Percentiles rank a stretch among this genome's conserved stretches.
These are phyloP conservation scores for Pleurotus tuoliensis DNA, from an alignment of 768 basidiomycete species.

Conservation along the genomic window DNA sequence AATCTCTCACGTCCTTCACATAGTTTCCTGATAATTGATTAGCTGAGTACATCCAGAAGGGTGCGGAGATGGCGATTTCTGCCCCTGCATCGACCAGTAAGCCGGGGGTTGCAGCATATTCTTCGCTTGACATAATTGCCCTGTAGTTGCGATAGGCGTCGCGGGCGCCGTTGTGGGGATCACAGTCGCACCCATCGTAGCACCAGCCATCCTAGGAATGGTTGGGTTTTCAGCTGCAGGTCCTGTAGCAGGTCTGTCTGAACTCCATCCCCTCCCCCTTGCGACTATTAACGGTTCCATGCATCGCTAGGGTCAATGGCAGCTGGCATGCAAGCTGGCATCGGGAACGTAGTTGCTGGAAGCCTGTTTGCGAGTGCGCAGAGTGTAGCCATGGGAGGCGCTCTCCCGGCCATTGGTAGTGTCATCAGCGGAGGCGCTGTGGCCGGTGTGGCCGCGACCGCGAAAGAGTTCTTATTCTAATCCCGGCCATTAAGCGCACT, in stretches of 20 bases:
- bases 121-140: background rate
- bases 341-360: constrained; percentile 7
- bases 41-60: no score
- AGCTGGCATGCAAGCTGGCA: constrained; percentile 6
- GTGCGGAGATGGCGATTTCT: background rate
- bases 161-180: background rate
- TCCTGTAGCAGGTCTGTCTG: constrained; percentile 10
- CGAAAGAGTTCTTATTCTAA: background rate
- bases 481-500: no score
- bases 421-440: constrained; percentile 4
- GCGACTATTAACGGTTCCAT: background rate
- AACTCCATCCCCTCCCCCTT: background rate
- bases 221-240: constrained; percentile 7
- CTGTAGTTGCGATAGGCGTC: background rate
- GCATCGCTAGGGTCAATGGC: constrained; percentile 4
- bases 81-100: background rate
- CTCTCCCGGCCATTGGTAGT: constrained; percentile 4
- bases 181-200: background rate
- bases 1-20: no score
- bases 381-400: constrained; percentile 11
- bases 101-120: background rate
- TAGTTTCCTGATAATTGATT: no score
- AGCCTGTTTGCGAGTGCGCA: constrained; percentile 10
- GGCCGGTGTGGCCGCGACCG: background rate
- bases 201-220: background rate